Percentiles rank a stretch among this genome's conserved stretches.
Evolutionary conservation across 176 grass and related monocot genomes (phyloP).

Genomic region (Oryza australiensis): DNA sequence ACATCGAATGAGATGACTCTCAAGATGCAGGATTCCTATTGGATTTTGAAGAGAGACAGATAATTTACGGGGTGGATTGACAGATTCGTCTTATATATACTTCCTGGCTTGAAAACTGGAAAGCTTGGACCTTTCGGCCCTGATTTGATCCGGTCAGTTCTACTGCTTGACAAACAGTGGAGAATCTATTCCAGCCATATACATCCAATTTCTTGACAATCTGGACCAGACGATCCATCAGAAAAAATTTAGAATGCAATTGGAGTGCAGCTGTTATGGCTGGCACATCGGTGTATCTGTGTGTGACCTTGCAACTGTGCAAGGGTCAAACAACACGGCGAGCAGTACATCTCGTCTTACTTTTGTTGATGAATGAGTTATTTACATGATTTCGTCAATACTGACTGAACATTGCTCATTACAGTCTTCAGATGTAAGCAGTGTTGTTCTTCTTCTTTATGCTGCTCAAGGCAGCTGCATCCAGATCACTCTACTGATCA

Average conservation of each 20-base stretch:
- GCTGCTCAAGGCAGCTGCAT: not conserved
- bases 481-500: not conserved
- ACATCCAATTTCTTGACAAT: not conserved
- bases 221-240: not conserved
- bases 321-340: not conserved
- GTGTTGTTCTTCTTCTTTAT: no score
- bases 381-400: not conserved
- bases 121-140: not conserved
- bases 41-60: no score
- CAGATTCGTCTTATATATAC: not conserved
- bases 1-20: no score
- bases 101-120: not conserved
- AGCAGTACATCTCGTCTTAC: not conserved
- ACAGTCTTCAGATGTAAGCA: not conserved
- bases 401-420: not conserved
- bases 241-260: not conserved
- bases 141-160: not conserved
- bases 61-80: no score
- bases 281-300: not conserved
- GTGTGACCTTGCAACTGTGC: not conserved
- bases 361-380: not conserved
- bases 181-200: not conserved
- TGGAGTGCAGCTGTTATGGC: not conserved
- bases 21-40: no score
- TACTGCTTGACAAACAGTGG: not conserved